A percentile compares a stretch with the other conserved stretches of the same genome.
Evolutionary conservation across 208 protist genomes (phyloP).

Genomic region (Trypanosoma boissoni): DNA sequence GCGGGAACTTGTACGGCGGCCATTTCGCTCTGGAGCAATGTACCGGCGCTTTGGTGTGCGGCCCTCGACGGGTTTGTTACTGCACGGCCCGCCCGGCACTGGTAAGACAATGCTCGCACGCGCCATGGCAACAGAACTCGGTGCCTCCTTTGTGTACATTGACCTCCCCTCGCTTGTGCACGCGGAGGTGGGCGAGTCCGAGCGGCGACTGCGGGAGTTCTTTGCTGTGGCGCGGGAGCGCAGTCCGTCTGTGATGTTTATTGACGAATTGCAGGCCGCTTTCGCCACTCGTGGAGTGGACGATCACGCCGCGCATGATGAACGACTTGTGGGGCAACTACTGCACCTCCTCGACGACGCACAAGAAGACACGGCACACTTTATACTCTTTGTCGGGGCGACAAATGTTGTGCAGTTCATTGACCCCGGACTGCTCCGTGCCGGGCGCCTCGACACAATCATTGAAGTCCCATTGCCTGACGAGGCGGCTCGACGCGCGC

Average conservation of each 20-base stretch:
- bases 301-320: not conserved
- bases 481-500: conserved; percentile 29
- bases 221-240: conserved; percentile 77
- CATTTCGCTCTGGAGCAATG: conserved; percentile 23
- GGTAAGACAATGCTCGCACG: conserved; percentile 93
- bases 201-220: conserved; percentile 78
- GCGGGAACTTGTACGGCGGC: conserved; percentile 42
- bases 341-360: conserved; percentile 67
- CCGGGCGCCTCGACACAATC: conserved; percentile 76
- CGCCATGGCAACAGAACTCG: conserved; percentile 88
- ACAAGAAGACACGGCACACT: conserved; percentile 53
- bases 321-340: conserved; percentile 66
- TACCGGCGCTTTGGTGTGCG: conserved; percentile 45
- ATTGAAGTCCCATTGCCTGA: conserved; percentile 71
- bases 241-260: conserved; percentile 89
- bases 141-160: conserved; percentile 90
- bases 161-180: conserved; percentile 80
- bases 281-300: conserved; percentile 51
- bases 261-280: conserved; percentile 94
- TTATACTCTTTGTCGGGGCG: conserved; percentile 76
- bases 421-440: conserved; percentile 67
- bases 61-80: conserved; percentile 88
- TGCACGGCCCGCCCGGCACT: conserved; percentile 90
- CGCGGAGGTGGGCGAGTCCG: conserved; percentile 90
- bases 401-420: conserved; percentile 74